phyloP scores from a whole-genome alignment of 1,139 yeast species.

The Candida buenavistaensis region DNA sequence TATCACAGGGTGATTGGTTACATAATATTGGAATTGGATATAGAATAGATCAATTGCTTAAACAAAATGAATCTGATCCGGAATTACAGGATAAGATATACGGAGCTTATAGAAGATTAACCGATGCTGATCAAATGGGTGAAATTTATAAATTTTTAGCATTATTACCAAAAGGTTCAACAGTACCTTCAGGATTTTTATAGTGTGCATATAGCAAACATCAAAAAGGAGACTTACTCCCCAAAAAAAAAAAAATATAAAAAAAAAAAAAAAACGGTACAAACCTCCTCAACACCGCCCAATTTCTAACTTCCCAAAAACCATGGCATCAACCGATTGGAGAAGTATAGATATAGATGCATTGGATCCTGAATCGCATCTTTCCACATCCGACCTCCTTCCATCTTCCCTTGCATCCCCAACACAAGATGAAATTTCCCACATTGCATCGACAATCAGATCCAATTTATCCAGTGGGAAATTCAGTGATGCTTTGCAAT shows the following conservation, averaged over 20 bases:
- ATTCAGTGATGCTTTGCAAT: conserved; percentile 61
- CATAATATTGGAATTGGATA: conserved; percentile 76
- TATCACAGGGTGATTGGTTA: conserved; percentile 79
- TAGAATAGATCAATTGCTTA: conserved; percentile 57
- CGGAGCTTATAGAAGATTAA: conserved; percentile 62
- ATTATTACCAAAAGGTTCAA: conserved; percentile 50
- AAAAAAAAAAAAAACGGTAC: neutral
- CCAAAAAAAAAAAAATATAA: neutral
- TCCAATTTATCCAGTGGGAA: conserved; percentile 71
- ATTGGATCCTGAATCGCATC: conserved; percentile 75
- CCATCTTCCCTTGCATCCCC: conserved; percentile 52
- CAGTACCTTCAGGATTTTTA: conserved; percentile 38
- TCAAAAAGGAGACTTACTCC: neutral
- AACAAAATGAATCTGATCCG: conserved; percentile 28
- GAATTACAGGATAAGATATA: conserved; percentile 48
- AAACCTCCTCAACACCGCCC: no score
- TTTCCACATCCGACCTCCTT: conserved; percentile 62
- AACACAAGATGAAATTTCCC: conserved; percentile 53
- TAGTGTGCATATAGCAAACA: no score
- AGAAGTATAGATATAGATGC: conserved; percentile 93
- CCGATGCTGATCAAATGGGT: conserved; percentile 73
- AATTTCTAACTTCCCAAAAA: neutral
- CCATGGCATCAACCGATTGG: conserved; percentile 31
- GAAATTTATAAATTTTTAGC: conserved; percentile 73
- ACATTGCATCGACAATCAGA: conserved; percentile 59